Evolutionary conservation across 2,329 filamentous ascomycete genomes (phyloP).

Genomic region (Colletotrichum sublineola): DNA sequence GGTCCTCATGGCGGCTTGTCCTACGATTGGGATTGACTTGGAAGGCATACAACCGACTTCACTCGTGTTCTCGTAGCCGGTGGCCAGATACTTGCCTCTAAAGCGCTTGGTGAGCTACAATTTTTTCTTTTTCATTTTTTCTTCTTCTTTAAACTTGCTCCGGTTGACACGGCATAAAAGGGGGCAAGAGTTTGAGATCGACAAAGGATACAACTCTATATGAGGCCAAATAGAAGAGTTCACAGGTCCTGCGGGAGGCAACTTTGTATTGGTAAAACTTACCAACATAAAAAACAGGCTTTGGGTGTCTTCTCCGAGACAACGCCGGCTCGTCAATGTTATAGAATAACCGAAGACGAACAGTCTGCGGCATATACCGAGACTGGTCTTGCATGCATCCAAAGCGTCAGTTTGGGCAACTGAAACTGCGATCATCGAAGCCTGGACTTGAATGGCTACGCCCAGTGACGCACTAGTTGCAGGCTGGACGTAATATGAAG

Average conservation of each 20-base stretch:
- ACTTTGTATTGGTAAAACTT: background rate
- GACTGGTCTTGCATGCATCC: slow-evolving; percentile 23
- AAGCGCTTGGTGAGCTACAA: background rate
- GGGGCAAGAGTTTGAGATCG: background rate
- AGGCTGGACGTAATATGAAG: slow-evolving; percentile 18
- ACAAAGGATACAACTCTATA: background rate
- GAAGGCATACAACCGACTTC: background rate
- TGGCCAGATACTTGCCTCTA: background rate
- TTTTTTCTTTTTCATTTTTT: too few species aligned
- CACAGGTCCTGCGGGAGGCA: background rate
- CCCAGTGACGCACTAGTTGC: slow-evolving; percentile 37
- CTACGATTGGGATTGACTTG: background rate
- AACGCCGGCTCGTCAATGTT: slow-evolving; percentile 2
- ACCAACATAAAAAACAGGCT: background rate
- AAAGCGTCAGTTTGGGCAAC: slow-evolving; percentile 36
- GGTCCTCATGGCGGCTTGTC: background rate
- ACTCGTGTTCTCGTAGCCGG: background rate
- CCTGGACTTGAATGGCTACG: slow-evolving; percentile 16
- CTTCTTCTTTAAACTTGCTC: background rate
- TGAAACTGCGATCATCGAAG: slow-evolving; percentile 31
- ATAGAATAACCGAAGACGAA: background rate
- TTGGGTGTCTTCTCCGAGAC: slow-evolving; percentile 14
- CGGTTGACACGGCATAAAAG: background rate
- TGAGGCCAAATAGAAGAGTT: background rate
- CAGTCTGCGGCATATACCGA: slow-evolving; percentile 11